phyloP scores from a whole-genome alignment of 2,329 filamentous ascomycete genomes.

The Ophiosphaerella herpotricha region DNA sequence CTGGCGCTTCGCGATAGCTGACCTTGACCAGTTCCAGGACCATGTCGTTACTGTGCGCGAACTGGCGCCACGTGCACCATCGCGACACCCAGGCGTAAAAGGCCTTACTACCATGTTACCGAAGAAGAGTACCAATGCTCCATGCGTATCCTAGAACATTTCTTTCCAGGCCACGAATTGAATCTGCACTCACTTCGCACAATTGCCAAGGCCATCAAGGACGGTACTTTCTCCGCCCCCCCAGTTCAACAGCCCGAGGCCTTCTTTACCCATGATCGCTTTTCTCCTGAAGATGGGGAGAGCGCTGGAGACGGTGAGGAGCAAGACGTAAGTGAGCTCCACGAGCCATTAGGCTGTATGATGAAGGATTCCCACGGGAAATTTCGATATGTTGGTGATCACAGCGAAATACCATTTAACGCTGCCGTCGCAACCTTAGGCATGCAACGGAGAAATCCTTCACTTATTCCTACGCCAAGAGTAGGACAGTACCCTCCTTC shows the following conservation, averaged over 20 bases:
- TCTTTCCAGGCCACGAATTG: slow-evolving; percentile 43
- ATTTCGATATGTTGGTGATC: slow-evolving; percentile 42
- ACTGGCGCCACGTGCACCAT: slow-evolving; percentile 43
- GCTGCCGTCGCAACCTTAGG: slow-evolving; percentile 42
- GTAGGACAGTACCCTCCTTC: slow-evolving; percentile 40
- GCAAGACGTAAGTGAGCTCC: slow-evolving; percentile 39
- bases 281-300: slow-evolving; percentile 30
- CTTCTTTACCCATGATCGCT: slow-evolving; percentile 25
- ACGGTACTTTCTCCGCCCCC: slow-evolving; percentile 34
- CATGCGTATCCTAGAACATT: slow-evolving; percentile 43
- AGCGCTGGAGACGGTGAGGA: slow-evolving; percentile 33
- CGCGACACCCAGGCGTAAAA: slow-evolving; percentile 42
- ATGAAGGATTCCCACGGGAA: slow-evolving; percentile 43
- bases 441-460: slow-evolving; percentile 20
- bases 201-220: slow-evolving; percentile 39
- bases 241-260: slow-evolving; percentile 28
- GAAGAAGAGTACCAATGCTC: slow-evolving; percentile 47
- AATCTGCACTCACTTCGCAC: slow-evolving; percentile 40
- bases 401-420: slow-evolving; percentile 47
- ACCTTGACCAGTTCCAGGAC: slow-evolving; percentile 41
- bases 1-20: slow-evolving; percentile 16
- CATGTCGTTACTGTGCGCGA: slow-evolving; percentile 45
- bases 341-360: slow-evolving; percentile 44
- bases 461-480: slow-evolving; percentile 37
- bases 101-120: slow-evolving; percentile 47